These are phyloP conservation scores for Takashimella koratensis DNA, from an alignment of 1,284 basidiomycete genomes.

Conservation along the genomic window DNA sequence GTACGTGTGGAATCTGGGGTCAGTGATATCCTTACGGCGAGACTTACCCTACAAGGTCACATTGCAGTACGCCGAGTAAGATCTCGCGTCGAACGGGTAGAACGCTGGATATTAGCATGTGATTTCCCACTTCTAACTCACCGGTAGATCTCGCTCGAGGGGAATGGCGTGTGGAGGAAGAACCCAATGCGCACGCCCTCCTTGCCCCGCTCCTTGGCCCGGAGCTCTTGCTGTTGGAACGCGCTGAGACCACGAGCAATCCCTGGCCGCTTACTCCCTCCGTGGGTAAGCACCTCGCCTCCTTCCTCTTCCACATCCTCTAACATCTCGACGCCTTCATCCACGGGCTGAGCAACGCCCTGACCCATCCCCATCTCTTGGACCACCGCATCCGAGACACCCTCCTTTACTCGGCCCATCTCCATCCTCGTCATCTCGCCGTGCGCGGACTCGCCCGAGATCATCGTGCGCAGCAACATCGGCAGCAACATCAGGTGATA, in stretches of 20 bases:
- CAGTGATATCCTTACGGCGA: neutral
- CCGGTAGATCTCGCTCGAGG: conserved; percentile 97
- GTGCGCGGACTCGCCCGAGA: conserved; percentile 65
- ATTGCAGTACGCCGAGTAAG: conserved; percentile 88
- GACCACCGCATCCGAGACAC: conserved; percentile 59
- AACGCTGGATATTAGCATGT: conserved; percentile 58
- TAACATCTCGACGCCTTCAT: conserved; percentile 40
- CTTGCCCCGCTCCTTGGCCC: conserved; percentile 45
- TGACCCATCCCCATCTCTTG: conserved; percentile 47
- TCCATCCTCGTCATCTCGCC: conserved; percentile 65
- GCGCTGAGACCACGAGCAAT: conserved; percentile 30
- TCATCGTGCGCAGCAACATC: conserved; percentile 81
- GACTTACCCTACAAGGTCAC: conserved; percentile 77
- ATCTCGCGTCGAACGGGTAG: conserved; percentile 96
- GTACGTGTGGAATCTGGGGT: conserved; percentile 83
- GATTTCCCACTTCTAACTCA: conserved; percentile 45
- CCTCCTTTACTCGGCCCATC: conserved; percentile 70
- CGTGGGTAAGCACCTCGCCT: conserved; percentile 22
- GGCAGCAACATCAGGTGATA: conserved; percentile 98
- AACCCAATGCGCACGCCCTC: conserved; percentile 83
- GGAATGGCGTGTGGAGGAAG: conserved; percentile 98
- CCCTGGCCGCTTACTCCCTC: conserved; percentile 14
- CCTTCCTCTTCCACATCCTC: conserved; percentile 42
- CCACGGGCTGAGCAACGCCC: conserved; percentile 23
- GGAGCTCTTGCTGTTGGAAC: conserved; percentile 43